Base-by-base conservation (phyloP, 2,329 filamentous ascomycete genomes). In the Microdochium bolleyi region DNA sequence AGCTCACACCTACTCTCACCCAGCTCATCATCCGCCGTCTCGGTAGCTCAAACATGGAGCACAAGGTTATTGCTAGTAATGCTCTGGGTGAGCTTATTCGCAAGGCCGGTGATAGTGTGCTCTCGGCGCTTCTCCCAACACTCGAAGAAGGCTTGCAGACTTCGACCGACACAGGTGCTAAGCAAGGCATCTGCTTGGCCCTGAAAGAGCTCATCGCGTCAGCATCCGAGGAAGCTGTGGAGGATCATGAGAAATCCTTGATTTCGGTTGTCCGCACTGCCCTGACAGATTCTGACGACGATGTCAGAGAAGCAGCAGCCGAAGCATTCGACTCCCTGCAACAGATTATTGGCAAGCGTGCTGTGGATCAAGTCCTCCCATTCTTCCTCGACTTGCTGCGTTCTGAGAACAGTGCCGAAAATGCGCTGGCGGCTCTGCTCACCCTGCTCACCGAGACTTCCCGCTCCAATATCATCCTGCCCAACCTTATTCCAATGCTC, bases 51-150 rank as follows among this genome's bases (percentile, higher is more conserved):
- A 97, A 96, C 65, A 92, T 95, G 86, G 94, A 99, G 69, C 94
- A 99, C 70, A 97, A 96, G 76, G 88, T 96, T 61, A 99, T 99
- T 76, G 94, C 95, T 59, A 92, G 92, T 68, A 97, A 97, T 68
- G 91, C 94, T 49, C 79, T 99, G 53, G 94, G 94, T 64, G 94
- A 99, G 68, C 83, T 99, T 59, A 97, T 99, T 64, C 87, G 94
- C 63, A 96, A 96, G 71, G 92, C 94, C 63, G 94, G 95, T 56
- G 94, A 99, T 68, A 88, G 90, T 53, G 92, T 99, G 53, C 77
- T 99, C 57, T 83, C 91, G 24, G 95, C 84, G 46, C 74, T 99
- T 55, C 74, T 99, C 55, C 94, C 94, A 27, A 95, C 92, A 32
- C 82, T 99, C 49, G 92, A 97, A 67, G 90, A 95, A 67, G 91